A percentile compares a stretch with the other conserved stretches of the same genome.
Conservation (phyloP, 164 flowering plant species). For the Umbilicus rupestris region DNA sequence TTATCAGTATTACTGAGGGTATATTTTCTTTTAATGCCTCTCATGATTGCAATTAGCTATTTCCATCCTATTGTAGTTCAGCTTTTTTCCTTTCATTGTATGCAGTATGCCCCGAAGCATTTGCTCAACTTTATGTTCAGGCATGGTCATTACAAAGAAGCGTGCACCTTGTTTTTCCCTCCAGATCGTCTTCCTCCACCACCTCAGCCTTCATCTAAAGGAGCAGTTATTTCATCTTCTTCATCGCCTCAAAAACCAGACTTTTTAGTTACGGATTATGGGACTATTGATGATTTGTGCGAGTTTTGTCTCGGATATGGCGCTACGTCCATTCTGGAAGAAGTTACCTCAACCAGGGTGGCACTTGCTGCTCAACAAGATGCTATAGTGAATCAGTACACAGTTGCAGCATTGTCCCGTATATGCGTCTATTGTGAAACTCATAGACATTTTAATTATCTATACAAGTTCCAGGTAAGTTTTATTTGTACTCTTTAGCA, state of each 20-base stretch:
- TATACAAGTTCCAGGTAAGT: constrained; percentile 83
- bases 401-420: constrained; percentile 63
- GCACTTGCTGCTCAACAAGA: constrained; percentile 42
- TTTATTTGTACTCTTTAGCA: not conserved
- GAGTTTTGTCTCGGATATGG: constrained; percentile 84
- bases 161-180: constrained; percentile 87
- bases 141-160: constrained; percentile 82
- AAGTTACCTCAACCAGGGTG: constrained; percentile 68
- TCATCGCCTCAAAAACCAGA: constrained; percentile 85
- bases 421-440: constrained; percentile 90
- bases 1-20: not conserved
- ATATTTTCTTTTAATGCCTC: not conserved
- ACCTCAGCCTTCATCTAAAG: constrained; percentile 55
- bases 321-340: constrained; percentile 73
- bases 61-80: not conserved
- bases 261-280: constrained; percentile 86
- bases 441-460: constrained; percentile 85
- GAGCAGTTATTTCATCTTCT: constrained; percentile 51
- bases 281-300: constrained; percentile 87
- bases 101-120: constrained; percentile 85
- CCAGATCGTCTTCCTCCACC: constrained; percentile 55
- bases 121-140: constrained; percentile 82
- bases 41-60: not conserved
- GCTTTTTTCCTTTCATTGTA: constrained; percentile 1
- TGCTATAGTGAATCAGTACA: constrained; percentile 47